Evolutionary conservation across 2,329 filamentous ascomycete genomes (phyloP).

Genomic region (Oidium heveae): DNA sequence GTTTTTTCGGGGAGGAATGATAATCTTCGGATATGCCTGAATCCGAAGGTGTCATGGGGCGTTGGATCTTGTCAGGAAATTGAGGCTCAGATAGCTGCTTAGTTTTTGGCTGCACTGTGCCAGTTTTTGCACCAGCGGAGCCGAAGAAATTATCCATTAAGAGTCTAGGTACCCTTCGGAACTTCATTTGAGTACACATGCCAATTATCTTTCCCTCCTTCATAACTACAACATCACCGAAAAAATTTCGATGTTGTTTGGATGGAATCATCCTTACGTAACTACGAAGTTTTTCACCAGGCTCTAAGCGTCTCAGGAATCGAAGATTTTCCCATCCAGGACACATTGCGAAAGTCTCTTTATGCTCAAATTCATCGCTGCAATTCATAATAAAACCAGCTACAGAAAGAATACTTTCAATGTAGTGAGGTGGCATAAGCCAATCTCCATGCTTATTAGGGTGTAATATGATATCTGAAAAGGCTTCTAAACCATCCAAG

Average conservation of each 20-base stretch:
- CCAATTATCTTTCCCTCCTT: slow-evolving; percentile 15
- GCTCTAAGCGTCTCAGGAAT: slow-evolving; percentile 21
- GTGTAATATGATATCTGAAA: not conserved
- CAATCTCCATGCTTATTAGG: not conserved
- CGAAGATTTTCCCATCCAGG: slow-evolving; percentile 31
- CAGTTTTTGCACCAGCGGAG: slow-evolving; percentile 17
- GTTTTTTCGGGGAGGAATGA: not conserved
- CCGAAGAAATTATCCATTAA: slow-evolving; percentile 1
- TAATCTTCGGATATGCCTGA: not conserved
- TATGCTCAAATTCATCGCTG: slow-evolving; percentile 28
- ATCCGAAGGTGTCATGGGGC: not conserved
- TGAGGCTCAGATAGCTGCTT: not conserved
- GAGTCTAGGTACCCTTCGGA: slow-evolving; percentile 23
- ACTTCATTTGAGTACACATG: slow-evolving; percentile 10
- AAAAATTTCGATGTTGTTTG: slow-evolving; percentile 22
- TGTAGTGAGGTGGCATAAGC: slow-evolving; percentile 22
- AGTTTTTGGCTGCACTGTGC: not conserved
- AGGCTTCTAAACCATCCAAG: slow-evolving; percentile 12
- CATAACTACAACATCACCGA: slow-evolving; percentile 29
- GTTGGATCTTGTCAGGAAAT: not conserved
- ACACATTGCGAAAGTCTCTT: slow-evolving; percentile 30
- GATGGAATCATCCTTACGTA: slow-evolving; percentile 31
- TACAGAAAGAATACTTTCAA: slow-evolving; percentile 32
- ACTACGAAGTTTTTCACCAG: slow-evolving; percentile 23
- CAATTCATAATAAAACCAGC: slow-evolving; percentile 36